Percentiles rank a stretch among this genome's conserved stretches.
Conservation (phyloP, 1,284 basidiomycete species). For the Cutaneotrichosporon sp. region DNA sequence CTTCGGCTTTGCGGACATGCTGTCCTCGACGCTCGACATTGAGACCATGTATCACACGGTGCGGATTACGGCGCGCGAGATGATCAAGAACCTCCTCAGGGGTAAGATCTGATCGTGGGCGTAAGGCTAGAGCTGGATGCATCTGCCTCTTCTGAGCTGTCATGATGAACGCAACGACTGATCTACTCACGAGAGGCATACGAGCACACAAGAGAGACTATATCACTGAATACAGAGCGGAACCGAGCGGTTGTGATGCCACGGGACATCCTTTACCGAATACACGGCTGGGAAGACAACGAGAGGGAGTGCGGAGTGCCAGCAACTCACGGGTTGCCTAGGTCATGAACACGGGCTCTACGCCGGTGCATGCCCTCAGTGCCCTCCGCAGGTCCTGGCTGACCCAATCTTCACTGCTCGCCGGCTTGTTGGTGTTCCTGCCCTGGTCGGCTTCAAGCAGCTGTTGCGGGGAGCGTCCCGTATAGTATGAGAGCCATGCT, state of each 20-base stretch:
- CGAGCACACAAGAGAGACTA: no score
- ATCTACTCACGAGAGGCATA: no score
- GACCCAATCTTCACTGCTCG: background rate
- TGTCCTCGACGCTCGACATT: slow-evolving; percentile 85
- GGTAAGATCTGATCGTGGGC: slow-evolving; percentile 68
- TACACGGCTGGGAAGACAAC: no score
- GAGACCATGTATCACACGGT: slow-evolving; percentile 75
- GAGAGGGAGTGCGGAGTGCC: no score
- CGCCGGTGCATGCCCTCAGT: slow-evolving; percentile 12
- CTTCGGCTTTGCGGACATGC: slow-evolving; percentile 80
- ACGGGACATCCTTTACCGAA: no score
- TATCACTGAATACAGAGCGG: no score
- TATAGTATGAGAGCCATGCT: slow-evolving; percentile 18
- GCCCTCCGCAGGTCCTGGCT: slow-evolving; percentile 7
- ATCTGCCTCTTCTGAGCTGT: no score
- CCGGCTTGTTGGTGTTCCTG: background rate
- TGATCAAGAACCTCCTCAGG: slow-evolving; percentile 69
- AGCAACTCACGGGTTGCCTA: background rate
- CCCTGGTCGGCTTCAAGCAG: background rate
- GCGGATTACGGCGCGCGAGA: slow-evolving; percentile 75
- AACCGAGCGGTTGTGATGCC: no score
- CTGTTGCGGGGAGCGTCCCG: slow-evolving; percentile 3
- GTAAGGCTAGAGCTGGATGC: background rate
- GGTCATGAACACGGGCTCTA: slow-evolving; percentile 7
- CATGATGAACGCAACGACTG: no score